Evolutionary conservation across 441 rosid species (phyloP), one percentile per base, ranked within the genome.

Genomic region (Omphalea diandra): DNA sequence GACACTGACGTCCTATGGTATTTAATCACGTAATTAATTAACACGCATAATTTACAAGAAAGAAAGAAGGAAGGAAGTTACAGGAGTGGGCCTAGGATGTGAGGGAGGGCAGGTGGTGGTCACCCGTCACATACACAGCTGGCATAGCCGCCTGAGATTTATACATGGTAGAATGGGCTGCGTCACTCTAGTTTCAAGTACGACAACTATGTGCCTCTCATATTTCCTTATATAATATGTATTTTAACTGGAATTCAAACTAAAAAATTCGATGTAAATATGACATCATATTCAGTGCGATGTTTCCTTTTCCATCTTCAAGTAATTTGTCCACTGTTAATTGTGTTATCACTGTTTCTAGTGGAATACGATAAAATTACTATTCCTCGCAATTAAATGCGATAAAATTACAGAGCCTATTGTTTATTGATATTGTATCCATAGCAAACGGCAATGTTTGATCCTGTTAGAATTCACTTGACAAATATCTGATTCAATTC

Each of bases 121-220:
- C 54, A 6, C 10, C 4, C 9, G 54, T n/a, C 7, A 20, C 26
- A n/a, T 4, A 6, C 11, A 27, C 74, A 70, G 66, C 74, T 70
- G 61, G 61, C 67, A 61, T 15, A 62, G 67, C 66, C 66, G 72
- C 55, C 55, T 57, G 50, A 17, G 7, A 24, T 15, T 38, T 26
- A n/a, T 20, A 22, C 15, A 10, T 11, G 3, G 35, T 70, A 49
- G 60, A 60, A 61, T 60, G 67, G 67, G 59, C 67, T 27, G 29
- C 66, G 33, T 20, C 26, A 20, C 57, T 58, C n/a, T 29, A 68
- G 41, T 56, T 68, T 29, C 24, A 38, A 18, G 35, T 1, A 5
- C 1, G 9, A 4, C 0, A n/a, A 0, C 2, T 5, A 8, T 22
- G 15, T 9, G 26, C 12, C 12, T 0, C 14, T 6, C 5, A 8